A percentile compares a stretch with the other conserved stretches of the same genome.
These are phyloP conservation scores for Nigrograna mackinnonii DNA, from an alignment of 2,329 filamentous ascomycete species.

Conservation along the genomic window DNA sequence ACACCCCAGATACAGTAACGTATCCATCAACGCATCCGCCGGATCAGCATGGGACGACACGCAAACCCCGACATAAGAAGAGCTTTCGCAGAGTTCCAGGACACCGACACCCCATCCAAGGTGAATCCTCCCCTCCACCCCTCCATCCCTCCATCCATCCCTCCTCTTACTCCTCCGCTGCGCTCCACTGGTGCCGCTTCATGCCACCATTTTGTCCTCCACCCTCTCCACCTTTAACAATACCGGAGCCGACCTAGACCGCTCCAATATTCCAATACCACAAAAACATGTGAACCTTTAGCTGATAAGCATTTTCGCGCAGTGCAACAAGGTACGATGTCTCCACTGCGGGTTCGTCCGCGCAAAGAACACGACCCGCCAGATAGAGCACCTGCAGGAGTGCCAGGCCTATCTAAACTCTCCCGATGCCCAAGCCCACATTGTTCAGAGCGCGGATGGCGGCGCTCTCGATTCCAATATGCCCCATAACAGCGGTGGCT, in stretches of 20 bases:
- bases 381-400: constrained; percentile 53
- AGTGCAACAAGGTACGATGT: constrained; percentile 55
- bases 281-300: too few relatives aligned
- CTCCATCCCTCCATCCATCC: constrained; percentile 1
- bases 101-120: constrained; percentile 46
- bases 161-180: not conserved
- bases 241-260: too few relatives aligned
- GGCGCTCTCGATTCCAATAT: not conserved
- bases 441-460: constrained; percentile 17
- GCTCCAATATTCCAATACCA: too few relatives aligned
- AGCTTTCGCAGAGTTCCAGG: constrained; percentile 45
- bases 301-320: too few relatives aligned
- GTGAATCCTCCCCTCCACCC: constrained; percentile 18
- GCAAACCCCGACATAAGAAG: constrained; percentile 47
- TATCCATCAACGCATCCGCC: constrained; percentile 4
- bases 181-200: not conserved
- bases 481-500: constrained; percentile 16
- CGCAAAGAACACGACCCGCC: constrained; percentile 55
- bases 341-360: constrained; percentile 53
- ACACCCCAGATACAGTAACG: constrained; percentile 18
- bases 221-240: too few relatives aligned
- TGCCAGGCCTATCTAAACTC: constrained; percentile 50
- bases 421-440: constrained; percentile 45
- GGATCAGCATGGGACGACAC: constrained; percentile 31
- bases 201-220: too few relatives aligned